These are phyloP conservation scores for Psilocybe cyanescens DNA, from an alignment of 768 basidiomycete species.

Conservation along the genomic window DNA sequence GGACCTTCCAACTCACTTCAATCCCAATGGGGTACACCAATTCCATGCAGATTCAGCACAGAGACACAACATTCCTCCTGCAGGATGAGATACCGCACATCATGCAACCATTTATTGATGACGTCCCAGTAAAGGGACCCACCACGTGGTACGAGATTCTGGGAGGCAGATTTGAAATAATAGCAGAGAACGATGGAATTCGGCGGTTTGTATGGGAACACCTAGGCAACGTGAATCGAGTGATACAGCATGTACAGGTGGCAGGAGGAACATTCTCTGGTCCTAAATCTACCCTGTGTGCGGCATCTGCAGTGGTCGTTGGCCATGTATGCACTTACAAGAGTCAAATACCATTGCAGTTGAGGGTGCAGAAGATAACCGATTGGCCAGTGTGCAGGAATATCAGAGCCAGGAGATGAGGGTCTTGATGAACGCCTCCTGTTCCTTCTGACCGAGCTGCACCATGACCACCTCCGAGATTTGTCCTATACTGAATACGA, in stretches of 20 bases:
- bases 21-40: slow-evolving; percentile 38
- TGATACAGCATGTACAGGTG: too few relatives aligned
- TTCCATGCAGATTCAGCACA: slow-evolving; percentile 35
- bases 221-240: too few relatives aligned
- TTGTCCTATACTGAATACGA: too few relatives aligned
- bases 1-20: slow-evolving; percentile 15
- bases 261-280: too few relatives aligned
- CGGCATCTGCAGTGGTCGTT: slow-evolving; percentile 1
- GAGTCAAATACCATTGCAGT: slow-evolving; percentile 29
- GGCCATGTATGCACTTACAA: slow-evolving; percentile 36
- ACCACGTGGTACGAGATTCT: slow-evolving; percentile 20
- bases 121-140: slow-evolving; percentile 27
- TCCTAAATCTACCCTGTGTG: too few relatives aligned
- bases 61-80: slow-evolving; percentile 23
- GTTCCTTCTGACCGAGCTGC: too few relatives aligned
- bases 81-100: slow-evolving; percentile 25
- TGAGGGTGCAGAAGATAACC: slow-evolving; percentile 25
- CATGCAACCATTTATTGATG: slow-evolving; percentile 26
- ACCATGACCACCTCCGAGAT: too few relatives aligned
- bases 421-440: too few relatives aligned
- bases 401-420: background rate
- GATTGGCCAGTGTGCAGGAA: background rate
- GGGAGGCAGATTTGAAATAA: slow-evolving; percentile 21
- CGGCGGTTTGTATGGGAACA: background rate
- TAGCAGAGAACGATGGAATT: slow-evolving; percentile 16